A percentile compares a stretch with the other conserved stretches of the same genome.
Conservation (phyloP, 257 asterid species). For the Przewalskia tangutica region DNA sequence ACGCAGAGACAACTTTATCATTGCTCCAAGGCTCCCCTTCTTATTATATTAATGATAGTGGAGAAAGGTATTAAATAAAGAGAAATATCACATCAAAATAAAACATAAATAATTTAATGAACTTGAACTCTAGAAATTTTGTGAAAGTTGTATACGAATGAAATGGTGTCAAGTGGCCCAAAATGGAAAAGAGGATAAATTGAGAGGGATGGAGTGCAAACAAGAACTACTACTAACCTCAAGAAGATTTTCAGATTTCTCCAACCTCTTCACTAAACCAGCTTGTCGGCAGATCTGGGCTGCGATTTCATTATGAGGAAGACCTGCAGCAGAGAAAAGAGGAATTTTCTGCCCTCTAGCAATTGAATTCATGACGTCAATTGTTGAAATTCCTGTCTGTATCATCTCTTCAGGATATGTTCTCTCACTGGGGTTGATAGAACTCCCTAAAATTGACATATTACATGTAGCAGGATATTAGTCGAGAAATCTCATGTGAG, state of each 20-base stretch:
- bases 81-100: not conserved
- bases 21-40: too few relatives aligned
- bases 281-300: conserved; percentile 74
- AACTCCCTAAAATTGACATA: conserved; percentile 59
- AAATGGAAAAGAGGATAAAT: not conserved
- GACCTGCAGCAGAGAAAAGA: conserved; percentile 97
- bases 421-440: conserved; percentile 98
- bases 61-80: not conserved
- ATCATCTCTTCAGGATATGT: conserved; percentile 69
- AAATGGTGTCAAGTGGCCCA: not conserved
- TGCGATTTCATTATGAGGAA: conserved; percentile 38
- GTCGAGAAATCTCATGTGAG: not conserved
- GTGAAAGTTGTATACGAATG: not conserved
- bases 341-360: conserved; percentile 98
- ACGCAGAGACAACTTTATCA: too few relatives aligned
- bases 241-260: conserved; percentile 81
- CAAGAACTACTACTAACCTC: conserved; percentile 27
- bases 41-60: not conserved
- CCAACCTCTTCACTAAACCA: conserved; percentile 92
- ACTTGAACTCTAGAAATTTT: not conserved
- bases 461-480: not conserved
- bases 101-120: not conserved
- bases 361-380: conserved; percentile 97
- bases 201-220: not conserved
- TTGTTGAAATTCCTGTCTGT: conserved; percentile 95